A percentile compares a stretch with the other conserved stretches of the same genome.
Conservation (phyloP, 2,329 filamentous ascomycete species). For the Cytospora chrysosperma region DNA sequence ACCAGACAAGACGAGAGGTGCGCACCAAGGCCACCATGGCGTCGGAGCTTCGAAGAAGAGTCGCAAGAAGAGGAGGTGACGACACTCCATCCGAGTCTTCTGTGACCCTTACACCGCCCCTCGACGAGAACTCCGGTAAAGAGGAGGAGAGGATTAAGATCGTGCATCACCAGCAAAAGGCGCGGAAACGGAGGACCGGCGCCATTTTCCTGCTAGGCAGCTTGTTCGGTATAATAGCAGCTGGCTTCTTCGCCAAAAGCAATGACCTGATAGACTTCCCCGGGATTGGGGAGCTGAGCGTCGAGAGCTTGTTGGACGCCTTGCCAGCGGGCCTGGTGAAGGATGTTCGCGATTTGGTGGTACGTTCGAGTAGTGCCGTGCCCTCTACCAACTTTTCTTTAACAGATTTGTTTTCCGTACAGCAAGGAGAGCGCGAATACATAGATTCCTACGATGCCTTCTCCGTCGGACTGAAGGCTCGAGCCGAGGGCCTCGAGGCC, state of each 20-base stretch:
- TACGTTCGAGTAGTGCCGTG: constrained; percentile 43
- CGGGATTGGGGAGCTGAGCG: constrained; percentile 68
- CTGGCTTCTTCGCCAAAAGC: constrained; percentile 84
- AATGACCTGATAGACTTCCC: constrained; percentile 86
- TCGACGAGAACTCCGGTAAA: constrained; percentile 37
- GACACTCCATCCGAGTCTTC: constrained; percentile 33
- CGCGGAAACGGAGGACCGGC: constrained; percentile 71
- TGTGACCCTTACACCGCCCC: constrained; percentile 27
- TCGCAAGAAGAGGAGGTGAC: constrained; percentile 26
- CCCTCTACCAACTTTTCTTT: background rate
- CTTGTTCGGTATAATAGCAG: constrained; percentile 84
- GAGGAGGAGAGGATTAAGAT: constrained; percentile 42
- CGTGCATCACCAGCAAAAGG: constrained; percentile 46
- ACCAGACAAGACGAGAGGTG: background rate
- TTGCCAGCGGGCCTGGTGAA: constrained; percentile 81
- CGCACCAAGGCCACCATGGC: constrained; percentile 18
- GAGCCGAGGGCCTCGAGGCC: constrained; percentile 74
- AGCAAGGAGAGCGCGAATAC: constrained; percentile 80
- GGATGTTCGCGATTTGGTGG: constrained; percentile 83
- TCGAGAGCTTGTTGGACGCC: constrained; percentile 84
- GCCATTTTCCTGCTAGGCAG: constrained; percentile 87
- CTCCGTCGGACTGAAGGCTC: constrained; percentile 80
- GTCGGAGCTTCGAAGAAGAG: constrained; percentile 23
- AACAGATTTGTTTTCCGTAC: constrained; percentile 26
- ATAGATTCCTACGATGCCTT: constrained; percentile 92